Percentiles rank a stretch among this genome's conserved stretches.
These are phyloP conservation scores for Macrophomina tecta DNA, from an alignment of 2,329 filamentous ascomycete species.

Conservation along the genomic window DNA sequence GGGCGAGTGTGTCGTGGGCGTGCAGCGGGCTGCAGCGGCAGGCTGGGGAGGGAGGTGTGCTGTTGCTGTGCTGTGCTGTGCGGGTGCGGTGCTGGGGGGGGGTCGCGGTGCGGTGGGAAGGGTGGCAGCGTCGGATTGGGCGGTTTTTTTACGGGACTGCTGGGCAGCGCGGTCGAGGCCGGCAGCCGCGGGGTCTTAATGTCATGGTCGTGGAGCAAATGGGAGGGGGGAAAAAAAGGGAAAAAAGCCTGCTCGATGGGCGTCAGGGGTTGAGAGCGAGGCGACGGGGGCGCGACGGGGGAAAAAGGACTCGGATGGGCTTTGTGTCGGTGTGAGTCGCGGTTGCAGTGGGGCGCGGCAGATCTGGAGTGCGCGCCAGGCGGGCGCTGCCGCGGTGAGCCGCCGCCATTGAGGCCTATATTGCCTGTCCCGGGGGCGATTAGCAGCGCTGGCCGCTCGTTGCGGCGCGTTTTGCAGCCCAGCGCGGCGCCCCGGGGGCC, in stretches of 20 bases:
- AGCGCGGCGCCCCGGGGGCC: background rate
- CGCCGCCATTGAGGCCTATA: slow-evolving; percentile 6
- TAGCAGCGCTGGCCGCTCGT: background rate
- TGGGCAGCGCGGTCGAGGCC: background rate
- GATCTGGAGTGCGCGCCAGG: slow-evolving; percentile 21
- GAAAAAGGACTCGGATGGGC: background rate
- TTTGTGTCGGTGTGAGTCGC: slow-evolving; percentile 17
- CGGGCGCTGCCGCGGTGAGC: slow-evolving; percentile 19
- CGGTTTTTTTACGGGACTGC: background rate
- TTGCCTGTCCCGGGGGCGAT: background rate
- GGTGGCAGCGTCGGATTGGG: slow-evolving; percentile 1
- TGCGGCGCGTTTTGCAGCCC: background rate
- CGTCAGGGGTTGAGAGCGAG: slow-evolving; percentile 16
- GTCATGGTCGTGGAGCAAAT: background rate
- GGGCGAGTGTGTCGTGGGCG: background rate
- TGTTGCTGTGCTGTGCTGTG: too few species aligned
- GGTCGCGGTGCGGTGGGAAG: background rate
- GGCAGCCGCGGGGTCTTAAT: slow-evolving; percentile 14
- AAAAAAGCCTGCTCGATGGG: slow-evolving; percentile 17
- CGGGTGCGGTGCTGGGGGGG: background rate
- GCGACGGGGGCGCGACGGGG: slow-evolving; percentile 6
- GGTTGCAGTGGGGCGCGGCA: slow-evolving; percentile 14
- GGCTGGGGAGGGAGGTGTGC: too few species aligned
- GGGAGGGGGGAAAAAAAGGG: background rate
- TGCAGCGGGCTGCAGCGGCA: too few species aligned